Evolutionary conservation across 2,329 filamentous ascomycete species (phyloP).

Genomic region (Cercospora sp.): DNA sequence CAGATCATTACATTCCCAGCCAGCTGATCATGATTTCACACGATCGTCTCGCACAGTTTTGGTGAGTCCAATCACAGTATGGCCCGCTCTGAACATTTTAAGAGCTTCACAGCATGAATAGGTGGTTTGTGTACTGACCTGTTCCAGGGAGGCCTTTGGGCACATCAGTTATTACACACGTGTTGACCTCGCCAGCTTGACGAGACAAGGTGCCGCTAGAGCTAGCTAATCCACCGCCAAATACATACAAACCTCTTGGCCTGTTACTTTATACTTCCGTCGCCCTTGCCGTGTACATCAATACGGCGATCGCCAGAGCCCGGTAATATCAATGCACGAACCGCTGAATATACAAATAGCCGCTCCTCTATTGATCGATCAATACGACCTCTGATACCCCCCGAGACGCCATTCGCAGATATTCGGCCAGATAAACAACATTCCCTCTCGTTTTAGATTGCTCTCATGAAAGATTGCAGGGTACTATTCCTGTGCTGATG

Average conservation of each 20-base stretch:
- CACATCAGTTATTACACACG: constrained; percentile 53
- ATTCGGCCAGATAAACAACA: neutral
- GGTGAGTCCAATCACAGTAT: neutral
- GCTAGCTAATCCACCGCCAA: neutral
- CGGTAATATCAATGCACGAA: neutral
- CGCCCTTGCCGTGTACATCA: neutral
- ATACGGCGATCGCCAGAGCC: neutral
- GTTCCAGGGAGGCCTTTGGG: constrained; percentile 69
- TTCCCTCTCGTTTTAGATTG: neutral
- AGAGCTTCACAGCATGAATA: neutral
- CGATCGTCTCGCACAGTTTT: constrained; percentile 62
- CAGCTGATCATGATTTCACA: constrained; percentile 77
- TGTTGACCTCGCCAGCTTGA: constrained; percentile 46
- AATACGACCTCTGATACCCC: neutral
- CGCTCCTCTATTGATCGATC: neutral
- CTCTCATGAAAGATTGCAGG: neutral
- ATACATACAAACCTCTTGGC: neutral
- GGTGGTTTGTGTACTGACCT: constrained; percentile 38
- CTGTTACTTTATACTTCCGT: neutral
- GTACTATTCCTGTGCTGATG: neutral
- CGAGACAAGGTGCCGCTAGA: constrained; percentile 13
- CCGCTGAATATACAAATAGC: neutral
- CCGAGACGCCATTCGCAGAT: neutral
- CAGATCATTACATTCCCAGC: constrained; percentile 73
- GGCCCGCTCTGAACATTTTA: neutral